These are phyloP conservation scores for Diplodia scrobiculata DNA, from an alignment of 2,329 filamentous ascomycete genomes.

Conservation along the genomic window DNA sequence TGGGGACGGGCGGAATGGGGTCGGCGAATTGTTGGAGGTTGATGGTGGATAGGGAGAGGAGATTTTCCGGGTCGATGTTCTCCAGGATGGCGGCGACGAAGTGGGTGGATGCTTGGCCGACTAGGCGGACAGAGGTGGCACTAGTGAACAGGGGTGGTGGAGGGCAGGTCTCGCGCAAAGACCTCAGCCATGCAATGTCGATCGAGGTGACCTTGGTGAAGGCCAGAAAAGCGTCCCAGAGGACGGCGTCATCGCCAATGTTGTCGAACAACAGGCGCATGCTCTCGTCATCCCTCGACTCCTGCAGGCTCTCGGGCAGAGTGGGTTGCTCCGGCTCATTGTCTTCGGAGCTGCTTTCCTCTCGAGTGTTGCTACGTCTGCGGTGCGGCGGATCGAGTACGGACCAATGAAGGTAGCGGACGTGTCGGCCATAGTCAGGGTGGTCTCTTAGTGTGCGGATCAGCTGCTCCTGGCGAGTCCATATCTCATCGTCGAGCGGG, in stretches of 20 bases:
- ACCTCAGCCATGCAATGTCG: constrained; percentile 12
- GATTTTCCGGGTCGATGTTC: neutral
- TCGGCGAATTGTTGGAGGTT: constrained; percentile 19
- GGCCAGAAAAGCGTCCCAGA: neutral
- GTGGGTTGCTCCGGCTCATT: neutral
- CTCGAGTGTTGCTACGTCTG: neutral
- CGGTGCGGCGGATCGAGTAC: neutral
- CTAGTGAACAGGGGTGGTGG: constrained; percentile 2
- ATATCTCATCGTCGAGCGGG: constrained; percentile 7
- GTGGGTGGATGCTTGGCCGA: constrained; percentile 3
- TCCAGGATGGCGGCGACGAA: constrained; percentile 5
- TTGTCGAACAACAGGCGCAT: neutral
- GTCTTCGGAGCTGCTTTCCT: neutral
- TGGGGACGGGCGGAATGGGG: neutral
- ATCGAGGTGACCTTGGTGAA: neutral
- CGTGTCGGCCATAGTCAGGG: constrained; percentile 1
- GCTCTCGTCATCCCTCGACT: neutral
- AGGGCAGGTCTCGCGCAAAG: constrained; percentile 5
- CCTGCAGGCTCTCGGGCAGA: neutral
- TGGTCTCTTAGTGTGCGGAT: neutral
- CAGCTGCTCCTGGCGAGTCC: neutral
- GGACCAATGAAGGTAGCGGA: constrained; percentile 7
- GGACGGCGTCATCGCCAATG: neutral
- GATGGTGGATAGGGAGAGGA: constrained; percentile 1
- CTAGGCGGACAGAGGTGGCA: constrained; percentile 1